These are phyloP conservation scores for Suillus americanus DNA, from an alignment of 768 basidiomycete species.

Conservation along the genomic window DNA sequence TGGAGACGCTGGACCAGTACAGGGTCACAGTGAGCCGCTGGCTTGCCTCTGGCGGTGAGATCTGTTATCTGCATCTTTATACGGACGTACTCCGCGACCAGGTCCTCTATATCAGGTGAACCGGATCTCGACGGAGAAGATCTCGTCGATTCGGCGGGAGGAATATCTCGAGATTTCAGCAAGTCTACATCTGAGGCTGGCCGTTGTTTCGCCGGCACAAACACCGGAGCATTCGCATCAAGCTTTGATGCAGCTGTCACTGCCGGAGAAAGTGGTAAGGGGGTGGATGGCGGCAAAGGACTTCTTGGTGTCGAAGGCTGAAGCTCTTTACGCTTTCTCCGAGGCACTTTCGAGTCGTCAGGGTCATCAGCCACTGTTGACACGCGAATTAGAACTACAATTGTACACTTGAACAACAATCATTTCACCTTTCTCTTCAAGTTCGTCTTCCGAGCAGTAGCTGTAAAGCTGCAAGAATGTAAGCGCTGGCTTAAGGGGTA, in stretches of 20 bases:
- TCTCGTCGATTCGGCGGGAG: slow-evolving; percentile 17
- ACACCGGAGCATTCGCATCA: slow-evolving; percentile 41
- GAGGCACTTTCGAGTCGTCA: slow-evolving; percentile 17
- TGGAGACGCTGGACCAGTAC: slow-evolving; percentile 40
- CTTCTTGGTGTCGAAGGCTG: slow-evolving; percentile 7
- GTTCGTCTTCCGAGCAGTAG: slow-evolving; percentile 61
- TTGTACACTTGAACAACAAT: not conserved
- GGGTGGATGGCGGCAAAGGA: slow-evolving; percentile 2
- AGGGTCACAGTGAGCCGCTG: slow-evolving; percentile 24
- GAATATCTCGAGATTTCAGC: slow-evolving; percentile 12
- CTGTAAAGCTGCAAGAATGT: slow-evolving; percentile 54
- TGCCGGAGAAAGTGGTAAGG: slow-evolving; percentile 3
- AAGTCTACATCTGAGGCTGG: slow-evolving; percentile 14
- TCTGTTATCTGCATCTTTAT: slow-evolving; percentile 57
- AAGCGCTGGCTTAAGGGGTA: slow-evolving; percentile 4
- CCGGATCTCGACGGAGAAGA: slow-evolving; percentile 28
- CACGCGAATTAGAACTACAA: not conserved
- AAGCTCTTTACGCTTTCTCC: slow-evolving; percentile 7
- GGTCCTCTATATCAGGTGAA: slow-evolving; percentile 48
- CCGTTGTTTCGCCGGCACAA: slow-evolving; percentile 31
- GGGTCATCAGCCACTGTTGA: slow-evolving; percentile 5
- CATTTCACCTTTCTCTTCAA: slow-evolving; percentile 41
- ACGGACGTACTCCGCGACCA: slow-evolving; percentile 60
- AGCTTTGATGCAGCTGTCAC: slow-evolving; percentile 26
- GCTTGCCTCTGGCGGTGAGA: slow-evolving; percentile 37